Conservation (phyloP, 2,329 filamentous ascomycete species). For the Teratosphaeria nubilosa region DNA sequence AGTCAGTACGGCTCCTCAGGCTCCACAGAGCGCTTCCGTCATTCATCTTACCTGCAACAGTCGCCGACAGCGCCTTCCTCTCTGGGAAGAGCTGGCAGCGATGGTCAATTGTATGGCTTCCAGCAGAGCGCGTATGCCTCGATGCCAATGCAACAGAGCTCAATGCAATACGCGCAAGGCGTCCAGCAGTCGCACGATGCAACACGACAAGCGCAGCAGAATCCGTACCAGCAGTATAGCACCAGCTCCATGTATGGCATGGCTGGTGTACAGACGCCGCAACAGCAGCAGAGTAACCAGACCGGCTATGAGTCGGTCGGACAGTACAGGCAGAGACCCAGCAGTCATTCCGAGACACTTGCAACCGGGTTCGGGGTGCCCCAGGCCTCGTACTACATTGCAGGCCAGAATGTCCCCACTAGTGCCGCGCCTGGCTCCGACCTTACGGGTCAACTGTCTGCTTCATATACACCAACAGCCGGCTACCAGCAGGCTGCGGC, state of each 20-base stretch:
- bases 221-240: slow-evolving; percentile 50
- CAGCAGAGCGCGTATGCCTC: slow-evolving; percentile 46
- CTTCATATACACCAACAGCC: slow-evolving; percentile 52
- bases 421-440: slow-evolving; percentile 47
- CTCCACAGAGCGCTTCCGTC: slow-evolving; percentile 40
- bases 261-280: slow-evolving; percentile 48
- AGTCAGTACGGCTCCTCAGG: slow-evolving; percentile 35
- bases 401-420: slow-evolving; percentile 49
- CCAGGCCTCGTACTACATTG: slow-evolving; percentile 56
- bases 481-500: slow-evolving; percentile 52
- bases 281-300: slow-evolving; percentile 36
- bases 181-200: slow-evolving; percentile 44
- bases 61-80: slow-evolving; percentile 33
- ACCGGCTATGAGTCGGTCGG: slow-evolving; percentile 63
- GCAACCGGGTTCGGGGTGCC: slow-evolving; percentile 56
- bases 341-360: slow-evolving; percentile 68
- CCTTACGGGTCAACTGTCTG: slow-evolving; percentile 52
- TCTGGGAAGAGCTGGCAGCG: slow-evolving; percentile 27
- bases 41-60: slow-evolving; percentile 34
- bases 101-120: slow-evolving; percentile 39
- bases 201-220: slow-evolving; percentile 38
- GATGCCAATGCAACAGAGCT: slow-evolving; percentile 40
- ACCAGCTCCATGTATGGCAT: slow-evolving; percentile 73
- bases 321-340: slow-evolving; percentile 66
- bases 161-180: slow-evolving; percentile 46